Base-by-base conservation (phyloP, 805 yeast genomes). In the Candida piceae region DNA sequence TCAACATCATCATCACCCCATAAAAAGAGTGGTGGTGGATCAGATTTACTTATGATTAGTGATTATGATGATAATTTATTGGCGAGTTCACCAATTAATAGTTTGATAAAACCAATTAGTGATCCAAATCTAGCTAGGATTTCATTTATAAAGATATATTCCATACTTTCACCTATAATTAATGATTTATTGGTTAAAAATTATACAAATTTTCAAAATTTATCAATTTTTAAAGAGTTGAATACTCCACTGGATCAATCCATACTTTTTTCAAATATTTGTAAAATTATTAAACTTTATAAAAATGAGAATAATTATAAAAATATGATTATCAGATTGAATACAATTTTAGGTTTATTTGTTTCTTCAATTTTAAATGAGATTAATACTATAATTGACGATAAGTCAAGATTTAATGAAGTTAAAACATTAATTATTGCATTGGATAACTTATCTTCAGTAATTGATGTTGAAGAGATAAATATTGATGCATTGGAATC, bases 291-390 rank as follows among this genome's bases (percentile, higher is more conserved):
- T 15, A 47, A 42, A 6, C 23, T 62, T 9, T 59, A 43, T 41
- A 38, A 47, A 30, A 21, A 39, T 7, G 42, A 40, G 16, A 31
- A 36, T 5, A 39, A 44, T n/a, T 62, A 50, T 33, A 38, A 50
- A 12, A 58, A 44, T 28, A 50, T 60, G 53, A 29, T 48, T 1
- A 49, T 63, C 4, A 45, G 75, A 41, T 58, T 82, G 32, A 70
- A 68, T 25, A 67, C 82, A 3, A 64, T 80, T 10, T 56, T 77
- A 26, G 90, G 82, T 49, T 64, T 84, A 15, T 84, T 86, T 52
- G 80, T 82, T 28, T 81, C 73, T 52, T 84, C 93, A 0, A 68
- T 83, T 7, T 55, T 85, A 12, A 59, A 76, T 31, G 94, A 86
- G 52, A 67, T 84, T 40, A 89, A 83, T 35, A n/a, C n/a, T n/a